A percentile compares a stretch with the other conserved stretches of the same genome.
These are phyloP conservation scores for Periconia sp. DNA, from an alignment of 2,329 filamentous ascomycete genomes.

Conservation along the genomic window DNA sequence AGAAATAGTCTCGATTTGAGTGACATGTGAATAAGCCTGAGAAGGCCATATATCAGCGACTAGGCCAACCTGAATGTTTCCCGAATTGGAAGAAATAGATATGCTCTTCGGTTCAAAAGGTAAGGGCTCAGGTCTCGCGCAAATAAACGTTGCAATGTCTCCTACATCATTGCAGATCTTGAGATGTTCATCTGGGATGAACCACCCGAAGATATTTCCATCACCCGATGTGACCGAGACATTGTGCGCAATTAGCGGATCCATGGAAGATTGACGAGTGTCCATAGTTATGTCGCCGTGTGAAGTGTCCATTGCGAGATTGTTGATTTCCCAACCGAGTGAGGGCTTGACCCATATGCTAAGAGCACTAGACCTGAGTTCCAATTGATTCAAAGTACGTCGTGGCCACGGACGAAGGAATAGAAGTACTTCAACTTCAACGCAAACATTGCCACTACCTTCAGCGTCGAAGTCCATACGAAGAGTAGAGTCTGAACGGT, in stretches of 20 bases:
- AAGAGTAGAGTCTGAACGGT: conserved; percentile 6
- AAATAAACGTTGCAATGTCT: conserved; percentile 5
- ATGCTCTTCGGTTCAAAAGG: conserved; percentile 14
- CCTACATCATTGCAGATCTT: conserved; percentile 15
- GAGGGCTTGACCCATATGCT: conserved; percentile 11
- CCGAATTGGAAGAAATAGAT: conserved; percentile 12
- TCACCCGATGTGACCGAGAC: conserved; percentile 14
- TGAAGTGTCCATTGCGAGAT: conserved; percentile 17
- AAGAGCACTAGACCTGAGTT: conserved; percentile 13
- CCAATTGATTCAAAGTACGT: conserved; percentile 11
- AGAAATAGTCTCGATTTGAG: conserved; percentile 11
- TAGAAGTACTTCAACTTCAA: conserved; percentile 13
- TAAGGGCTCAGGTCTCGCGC: conserved; percentile 3
- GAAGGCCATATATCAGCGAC: conserved; percentile 8
- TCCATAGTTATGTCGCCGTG: conserved; percentile 12
- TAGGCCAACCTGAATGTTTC: conserved; percentile 5
- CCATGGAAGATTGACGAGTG: neutral
- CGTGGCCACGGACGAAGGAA: conserved; percentile 13
- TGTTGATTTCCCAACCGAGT: conserved; percentile 21
- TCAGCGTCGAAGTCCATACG: conserved; percentile 4
- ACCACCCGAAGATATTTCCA: conserved; percentile 14
- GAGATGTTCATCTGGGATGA: conserved; percentile 15
- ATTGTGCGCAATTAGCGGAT: conserved; percentile 18
- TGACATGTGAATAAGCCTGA: conserved; percentile 13
- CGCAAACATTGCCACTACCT: conserved; percentile 10